Percentiles rank a stretch among this genome's conserved stretches.
Conservation (phyloP, 768 basidiomycete species). For the Boletus fagicola region DNA sequence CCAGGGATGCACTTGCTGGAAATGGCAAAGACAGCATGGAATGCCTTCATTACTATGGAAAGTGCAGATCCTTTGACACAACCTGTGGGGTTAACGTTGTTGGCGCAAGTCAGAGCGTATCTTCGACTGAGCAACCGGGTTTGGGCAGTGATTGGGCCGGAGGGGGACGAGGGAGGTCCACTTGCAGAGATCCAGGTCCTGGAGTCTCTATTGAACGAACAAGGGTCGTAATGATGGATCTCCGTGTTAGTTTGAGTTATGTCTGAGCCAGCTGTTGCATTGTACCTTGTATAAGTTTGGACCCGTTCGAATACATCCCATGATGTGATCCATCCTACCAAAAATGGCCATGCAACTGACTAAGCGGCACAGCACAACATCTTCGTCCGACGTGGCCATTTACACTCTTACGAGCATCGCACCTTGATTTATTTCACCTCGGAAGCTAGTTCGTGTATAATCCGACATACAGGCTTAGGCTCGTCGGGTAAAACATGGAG, state of each 20-base stretch:
- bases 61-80: slow-evolving; percentile 2
- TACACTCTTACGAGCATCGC: background rate
- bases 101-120: slow-evolving; percentile 35
- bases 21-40: slow-evolving; percentile 77
- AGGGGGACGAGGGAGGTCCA: slow-evolving; percentile 65
- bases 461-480: slow-evolving; percentile 1
- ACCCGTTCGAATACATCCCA: background rate
- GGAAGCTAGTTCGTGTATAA: background rate
- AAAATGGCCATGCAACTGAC: slow-evolving; percentile 7
- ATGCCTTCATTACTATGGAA: slow-evolving; percentile 44
- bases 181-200: slow-evolving; percentile 51
- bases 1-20: slow-evolving; percentile 75
- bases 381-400: slow-evolving; percentile 10
- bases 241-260: background rate
- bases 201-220: slow-evolving; percentile 36
- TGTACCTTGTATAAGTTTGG: too few species aligned
- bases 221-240: background rate
- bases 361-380: slow-evolving; percentile 15
- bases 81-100: slow-evolving; percentile 20
- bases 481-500: slow-evolving; percentile 53
- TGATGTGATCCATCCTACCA: background rate
- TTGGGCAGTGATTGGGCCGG: slow-evolving; percentile 50
- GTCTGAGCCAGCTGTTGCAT: background rate
- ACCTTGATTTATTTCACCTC: background rate
- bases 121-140: slow-evolving; percentile 42